These are phyloP conservation scores for Candida khao-thaluensis DNA, from an alignment of 805 yeast species.

Conservation along the genomic window DNA sequence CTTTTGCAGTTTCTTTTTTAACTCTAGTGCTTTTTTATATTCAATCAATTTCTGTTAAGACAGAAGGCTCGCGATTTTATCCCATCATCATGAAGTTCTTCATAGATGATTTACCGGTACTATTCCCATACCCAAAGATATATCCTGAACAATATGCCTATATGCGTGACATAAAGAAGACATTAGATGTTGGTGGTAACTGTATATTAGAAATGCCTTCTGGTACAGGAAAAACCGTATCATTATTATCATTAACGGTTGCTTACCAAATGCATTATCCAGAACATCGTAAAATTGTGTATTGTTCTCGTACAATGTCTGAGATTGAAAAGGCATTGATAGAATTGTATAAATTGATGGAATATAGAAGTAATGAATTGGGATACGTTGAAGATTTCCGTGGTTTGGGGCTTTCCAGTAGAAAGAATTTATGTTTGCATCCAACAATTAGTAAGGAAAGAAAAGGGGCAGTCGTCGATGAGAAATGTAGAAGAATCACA, in stretches of 20 bases:
- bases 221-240: slow-evolving; percentile 97
- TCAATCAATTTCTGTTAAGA: too few relatives aligned
- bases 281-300: slow-evolving; percentile 89
- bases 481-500: slow-evolving; percentile 91
- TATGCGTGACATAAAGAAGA: slow-evolving; percentile 92
- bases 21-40: too few relatives aligned
- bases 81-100: slow-evolving; percentile 57
- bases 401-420: slow-evolving; percentile 89
- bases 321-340: slow-evolving; percentile 97
- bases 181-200: slow-evolving; percentile 94
- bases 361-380: slow-evolving; percentile 73
- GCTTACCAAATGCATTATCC: slow-evolving; percentile 96
- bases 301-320: slow-evolving; percentile 99
- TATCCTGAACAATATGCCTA: slow-evolving; percentile 98
- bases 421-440: slow-evolving; percentile 92
- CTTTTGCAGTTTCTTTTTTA: too few relatives aligned
- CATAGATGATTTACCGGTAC: slow-evolving; percentile 93
- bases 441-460: slow-evolving; percentile 85
- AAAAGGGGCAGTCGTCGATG: slow-evolving; percentile 92
- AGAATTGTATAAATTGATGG: slow-evolving; percentile 87
- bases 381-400: slow-evolving; percentile 89
- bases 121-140: slow-evolving; percentile 94
- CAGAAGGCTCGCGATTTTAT: background rate
- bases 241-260: slow-evolving; percentile 84
- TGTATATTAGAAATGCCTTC: slow-evolving; percentile 99